Percentiles rank a stretch among this genome's conserved stretches.
phyloP scores from a whole-genome alignment of 2,329 filamentous ascomycete species.

The Hypoxylon sp. region DNA sequence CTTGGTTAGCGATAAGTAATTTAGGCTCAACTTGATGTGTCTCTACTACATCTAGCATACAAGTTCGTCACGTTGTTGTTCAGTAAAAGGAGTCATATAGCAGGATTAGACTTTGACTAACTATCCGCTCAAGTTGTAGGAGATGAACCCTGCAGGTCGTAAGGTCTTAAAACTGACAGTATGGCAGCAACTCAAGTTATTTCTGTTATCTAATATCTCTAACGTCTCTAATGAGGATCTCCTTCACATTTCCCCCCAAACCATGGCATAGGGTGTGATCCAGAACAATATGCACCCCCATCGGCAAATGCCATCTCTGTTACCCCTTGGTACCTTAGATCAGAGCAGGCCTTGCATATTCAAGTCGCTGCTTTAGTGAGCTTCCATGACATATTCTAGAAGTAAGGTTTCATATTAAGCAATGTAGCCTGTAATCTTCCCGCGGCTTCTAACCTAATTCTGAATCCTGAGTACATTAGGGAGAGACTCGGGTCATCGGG shows the following conservation, averaged over 20 bases:
- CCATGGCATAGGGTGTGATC: conserved; percentile 37
- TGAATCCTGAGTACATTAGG: conserved; percentile 5
- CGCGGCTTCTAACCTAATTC: not conserved
- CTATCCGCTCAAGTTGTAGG: not conserved
- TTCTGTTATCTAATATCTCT: not conserved
- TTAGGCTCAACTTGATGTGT: conserved; percentile 32
- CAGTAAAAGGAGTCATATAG: conserved; percentile 28
- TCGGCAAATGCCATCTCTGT: conserved; percentile 34
- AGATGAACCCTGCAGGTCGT: too few species aligned
- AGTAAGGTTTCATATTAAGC: conserved; percentile 6
- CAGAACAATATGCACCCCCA: conserved; percentile 27
- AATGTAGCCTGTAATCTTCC: conserved; percentile 4
- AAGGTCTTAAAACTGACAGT: too few species aligned
- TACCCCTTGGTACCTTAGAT: conserved; percentile 7
- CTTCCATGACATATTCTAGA: not conserved
- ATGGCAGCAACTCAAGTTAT: not conserved
- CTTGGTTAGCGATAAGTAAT: conserved; percentile 25
- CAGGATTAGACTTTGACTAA: not conserved
- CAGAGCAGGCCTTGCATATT: conserved; percentile 10
- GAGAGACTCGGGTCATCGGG: conserved; percentile 12
- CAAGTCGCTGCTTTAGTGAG: conserved; percentile 32
- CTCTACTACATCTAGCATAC: conserved; percentile 1
- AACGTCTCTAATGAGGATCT: conserved; percentile 19
- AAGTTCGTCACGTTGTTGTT: conserved; percentile 7
- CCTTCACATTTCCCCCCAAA: conserved; percentile 7